phyloP scores from a whole-genome alignment of 345 rosid species.

The Citrus inodora region DNA sequence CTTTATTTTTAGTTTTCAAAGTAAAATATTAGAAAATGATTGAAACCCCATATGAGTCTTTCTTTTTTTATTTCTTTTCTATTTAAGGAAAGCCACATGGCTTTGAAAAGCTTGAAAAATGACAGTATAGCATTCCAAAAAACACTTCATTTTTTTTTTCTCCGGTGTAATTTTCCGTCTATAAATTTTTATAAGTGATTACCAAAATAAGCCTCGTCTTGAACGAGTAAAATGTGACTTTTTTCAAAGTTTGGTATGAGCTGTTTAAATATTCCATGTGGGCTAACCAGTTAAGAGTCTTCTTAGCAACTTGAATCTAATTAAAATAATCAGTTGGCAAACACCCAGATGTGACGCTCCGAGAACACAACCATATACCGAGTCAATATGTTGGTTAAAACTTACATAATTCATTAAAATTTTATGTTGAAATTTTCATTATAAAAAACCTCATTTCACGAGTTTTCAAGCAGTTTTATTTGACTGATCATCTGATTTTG shows the following conservation, averaged over 20 bases:
- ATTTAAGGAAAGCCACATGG: not conserved
- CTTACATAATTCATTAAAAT: not conserved
- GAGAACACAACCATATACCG: not conserved
- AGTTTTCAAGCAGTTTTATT: too few species aligned
- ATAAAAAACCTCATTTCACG: fast-evolving
- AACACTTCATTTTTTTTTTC: not conserved
- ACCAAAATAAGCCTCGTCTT: not conserved
- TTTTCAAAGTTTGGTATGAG: not conserved
- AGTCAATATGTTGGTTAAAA: not conserved
- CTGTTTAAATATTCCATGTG: not conserved
- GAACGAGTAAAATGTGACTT: not conserved
- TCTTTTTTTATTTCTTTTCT: too few species aligned
- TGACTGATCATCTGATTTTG: fast-evolving
- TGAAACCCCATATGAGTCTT: too few species aligned
- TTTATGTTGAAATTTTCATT: not conserved
- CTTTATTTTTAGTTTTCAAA: too few species aligned
- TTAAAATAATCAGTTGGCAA: not conserved
- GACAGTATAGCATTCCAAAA: not conserved
- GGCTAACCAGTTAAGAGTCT: not conserved
- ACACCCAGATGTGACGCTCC: not conserved
- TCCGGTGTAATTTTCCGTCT: not conserved
- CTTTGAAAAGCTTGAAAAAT: not conserved
- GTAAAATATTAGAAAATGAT: too few species aligned
- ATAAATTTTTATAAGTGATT: too few species aligned
- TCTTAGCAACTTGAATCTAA: not conserved